Evolutionary conservation across 2,329 filamentous ascomycete species (phyloP).

Genomic region (Cytospora chrysosperma): DNA sequence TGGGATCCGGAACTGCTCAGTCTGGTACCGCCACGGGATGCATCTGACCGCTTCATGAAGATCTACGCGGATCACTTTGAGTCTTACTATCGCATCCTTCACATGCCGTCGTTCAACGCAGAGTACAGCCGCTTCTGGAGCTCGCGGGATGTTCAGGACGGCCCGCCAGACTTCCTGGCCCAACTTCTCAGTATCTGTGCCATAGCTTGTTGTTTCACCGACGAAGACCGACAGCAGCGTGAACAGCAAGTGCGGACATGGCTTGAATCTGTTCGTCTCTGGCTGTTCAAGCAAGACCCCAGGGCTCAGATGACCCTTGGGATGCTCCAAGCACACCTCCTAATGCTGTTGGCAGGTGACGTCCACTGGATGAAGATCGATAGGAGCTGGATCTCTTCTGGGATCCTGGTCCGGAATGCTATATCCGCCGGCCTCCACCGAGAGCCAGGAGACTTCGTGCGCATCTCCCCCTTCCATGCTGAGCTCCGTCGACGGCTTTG

Average conservation of each 20-base stretch:
- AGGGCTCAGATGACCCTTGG: conserved; percentile 18
- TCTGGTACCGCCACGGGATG: conserved; percentile 25
- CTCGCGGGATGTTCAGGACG: neutral
- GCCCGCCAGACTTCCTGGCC: conserved; percentile 12
- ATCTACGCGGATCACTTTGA: conserved; percentile 26
- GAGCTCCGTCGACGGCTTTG: conserved; percentile 31
- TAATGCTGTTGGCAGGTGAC: conserved; percentile 19
- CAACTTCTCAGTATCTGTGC: conserved; percentile 19
- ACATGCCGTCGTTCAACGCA: conserved; percentile 27
- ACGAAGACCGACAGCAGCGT: conserved; percentile 2
- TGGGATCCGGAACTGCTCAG: conserved; percentile 15
- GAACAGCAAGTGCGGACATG: conserved; percentile 8
- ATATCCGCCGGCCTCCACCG: conserved; percentile 19
- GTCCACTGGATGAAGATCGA: conserved; percentile 22
- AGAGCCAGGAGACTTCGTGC: conserved; percentile 15
- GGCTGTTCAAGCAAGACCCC: conserved; percentile 20
- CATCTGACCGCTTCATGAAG: conserved; percentile 25
- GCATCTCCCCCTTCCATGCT: conserved; percentile 25
- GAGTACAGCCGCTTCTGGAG: conserved; percentile 28
- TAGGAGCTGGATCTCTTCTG: conserved; percentile 19
- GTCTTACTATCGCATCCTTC: conserved; percentile 27
- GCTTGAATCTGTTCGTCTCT: conserved; percentile 18
- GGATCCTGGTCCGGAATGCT: conserved; percentile 14
- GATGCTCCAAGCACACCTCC: conserved; percentile 15
- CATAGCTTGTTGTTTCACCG: conserved; percentile 7